Evolutionary conservation across 2,329 filamentous ascomycete species (phyloP), one percentile per base, ranked within the genome.

Genomic region (Fusarium drepaniforme): DNA sequence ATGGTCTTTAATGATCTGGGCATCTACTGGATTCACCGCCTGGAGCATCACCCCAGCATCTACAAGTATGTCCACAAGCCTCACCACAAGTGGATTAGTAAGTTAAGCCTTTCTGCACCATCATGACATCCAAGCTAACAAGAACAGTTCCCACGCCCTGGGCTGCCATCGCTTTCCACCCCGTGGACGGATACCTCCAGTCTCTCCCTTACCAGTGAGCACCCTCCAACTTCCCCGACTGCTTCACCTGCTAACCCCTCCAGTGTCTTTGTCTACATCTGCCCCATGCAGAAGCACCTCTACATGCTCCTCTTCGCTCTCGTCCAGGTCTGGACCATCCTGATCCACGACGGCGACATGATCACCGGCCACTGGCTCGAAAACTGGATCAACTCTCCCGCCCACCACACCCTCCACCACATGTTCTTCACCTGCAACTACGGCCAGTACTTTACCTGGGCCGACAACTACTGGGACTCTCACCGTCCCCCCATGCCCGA

Each of bases 401-500:
- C 86, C 13, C 85, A 86, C 77, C 85, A 87, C 81, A 86, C 85
- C 5, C 80, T 87, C 37, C 85, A 87, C 77, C 85, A 87, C 80
- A 85, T 87, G 78, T 87, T 86, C 80, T 87, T 87, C 77, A 87
- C 83, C 70, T 83, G 84, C 83, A 87, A 87, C 80, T 87, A 87
- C 78, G 85, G 85, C 68, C 85, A 87, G 78, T 87, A 86, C 78
- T 86, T 86, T 72, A 86, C 85, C 70, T 86, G 84, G 84, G 84
- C 84, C 74, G 85, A 86, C 75, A 82, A 62, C 78, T 86, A 83
- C 76, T 86, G 84, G 72, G 81, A 82, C 75, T 86, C 85, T 15
- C 85, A 86, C 79, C 78, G 83, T 56, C 79, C 83, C n/a, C 85
- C 85, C n/a, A 78, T 80, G 53, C 84, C 85, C 5, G 80, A 83